Evolutionary conservation across 2,329 filamentous ascomycete species (phyloP).

Genomic region (Lithohypha guttulata): DNA sequence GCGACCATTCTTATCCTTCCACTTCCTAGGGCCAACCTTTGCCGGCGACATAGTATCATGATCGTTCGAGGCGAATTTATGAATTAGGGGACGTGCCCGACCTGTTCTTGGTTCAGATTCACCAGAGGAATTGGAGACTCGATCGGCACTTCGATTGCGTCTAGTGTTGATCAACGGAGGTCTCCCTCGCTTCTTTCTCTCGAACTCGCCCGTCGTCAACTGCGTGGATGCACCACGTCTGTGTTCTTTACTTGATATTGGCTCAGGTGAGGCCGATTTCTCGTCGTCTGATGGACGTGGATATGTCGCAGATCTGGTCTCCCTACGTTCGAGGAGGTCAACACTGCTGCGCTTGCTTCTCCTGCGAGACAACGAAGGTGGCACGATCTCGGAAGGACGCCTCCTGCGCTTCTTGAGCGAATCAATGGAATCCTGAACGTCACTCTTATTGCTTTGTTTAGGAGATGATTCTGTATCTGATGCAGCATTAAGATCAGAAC

Average conservation of each 20-base stretch:
- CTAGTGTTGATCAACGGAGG: constrained; percentile 33
- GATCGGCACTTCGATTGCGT: constrained; percentile 37
- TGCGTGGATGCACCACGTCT: constrained; percentile 23
- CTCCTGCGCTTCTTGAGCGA: constrained; percentile 15
- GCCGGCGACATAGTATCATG: constrained; percentile 50
- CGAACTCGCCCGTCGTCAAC: constrained; percentile 16
- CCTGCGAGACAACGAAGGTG: constrained; percentile 16
- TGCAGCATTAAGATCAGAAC: constrained; percentile 15
- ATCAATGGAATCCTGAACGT: constrained; percentile 1
- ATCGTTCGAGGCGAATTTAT: constrained; percentile 32
- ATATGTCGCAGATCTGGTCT: constrained; percentile 24
- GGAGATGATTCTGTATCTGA: neutral
- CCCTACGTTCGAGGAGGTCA: constrained; percentile 21
- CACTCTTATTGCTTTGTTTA: neutral
- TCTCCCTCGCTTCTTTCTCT: constrained; percentile 28
- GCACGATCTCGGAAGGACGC: constrained; percentile 18
- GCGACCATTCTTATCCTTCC: constrained; percentile 83
- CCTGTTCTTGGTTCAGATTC: constrained; percentile 31
- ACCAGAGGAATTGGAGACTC: constrained; percentile 26
- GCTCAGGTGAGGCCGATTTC: constrained; percentile 23
- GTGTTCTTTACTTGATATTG: constrained; percentile 16
- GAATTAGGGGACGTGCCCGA: constrained; percentile 22
- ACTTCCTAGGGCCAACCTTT: constrained; percentile 64
- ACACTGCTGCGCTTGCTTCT: constrained; percentile 12
- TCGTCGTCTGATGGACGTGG: constrained; percentile 21